Base-by-base conservation (phyloP, 176 grass and related monocot species). In the Avena atlantica region DNA sequence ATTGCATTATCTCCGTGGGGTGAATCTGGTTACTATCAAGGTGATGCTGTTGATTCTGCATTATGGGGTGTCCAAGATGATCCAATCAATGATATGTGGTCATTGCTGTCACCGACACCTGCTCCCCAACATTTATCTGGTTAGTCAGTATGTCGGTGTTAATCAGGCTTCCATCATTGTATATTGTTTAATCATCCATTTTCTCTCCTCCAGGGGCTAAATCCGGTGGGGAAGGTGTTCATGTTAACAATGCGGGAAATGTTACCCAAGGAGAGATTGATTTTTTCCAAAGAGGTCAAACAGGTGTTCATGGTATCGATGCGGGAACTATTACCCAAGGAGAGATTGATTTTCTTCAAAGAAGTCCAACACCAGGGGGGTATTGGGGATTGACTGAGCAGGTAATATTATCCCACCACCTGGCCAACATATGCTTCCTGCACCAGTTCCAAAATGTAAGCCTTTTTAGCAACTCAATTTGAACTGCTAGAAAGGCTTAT, bases 21-120 rank as follows among this genome's bases (percentile, higher is more conserved):
- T 52, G 87, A 87, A 91, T 49, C 87, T 68, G 80, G 76, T 84
- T 93, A 91, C 82, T 87, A 86, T 70, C 83, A 81, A 73, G 85
- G 86, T 17, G 84, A 85, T 57, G 23, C 59, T 85, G 78, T 91
- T 81, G 83, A 84, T 88, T 89, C 81, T 89, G 63, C 68, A 61
- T 56, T 89, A 19, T 92, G 89, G 92, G 89, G 81, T 71, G 58
- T 83, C 23, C 71, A 81, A 53, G 83, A 92, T 63, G 88, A 92
- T 61, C 23, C 74, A n/a, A 83, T 84, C 17, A 80, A 65, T 67
- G 69, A 70, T 70, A 90, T 87, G 77, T 95, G 87, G 93, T 79
- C 90, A 50, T 89, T 91, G 60, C 81, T 83, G n/a, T 83, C 88
- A 56, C 86, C 84, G 36, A 91, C 76, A 3, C 86, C 87, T 34